Evolutionary conservation across 2,329 filamentous ascomycete species (phyloP), one percentile per base, ranked within the genome.

Genomic region (Fusarium hainanense): DNA sequence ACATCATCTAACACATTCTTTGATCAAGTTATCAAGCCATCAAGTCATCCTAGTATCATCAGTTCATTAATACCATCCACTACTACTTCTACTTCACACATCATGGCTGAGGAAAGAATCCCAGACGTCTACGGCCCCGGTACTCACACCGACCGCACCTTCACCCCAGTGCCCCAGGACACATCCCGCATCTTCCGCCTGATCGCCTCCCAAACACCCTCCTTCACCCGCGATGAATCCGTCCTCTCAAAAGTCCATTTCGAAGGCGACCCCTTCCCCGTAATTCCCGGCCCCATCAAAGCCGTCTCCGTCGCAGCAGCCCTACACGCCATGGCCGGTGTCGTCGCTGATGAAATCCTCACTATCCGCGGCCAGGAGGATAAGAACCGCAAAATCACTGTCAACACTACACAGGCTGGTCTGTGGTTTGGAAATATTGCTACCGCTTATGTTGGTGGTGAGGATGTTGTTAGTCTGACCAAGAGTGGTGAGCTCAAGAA

Each of bases 361-460:
- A 48, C 61, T 2, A 43, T 65, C 9, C 47, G 62, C 14, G 54
- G 42, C 3, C n/a, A 27, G 2, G 34, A 65, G 25, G n/a, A 66
- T 8, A 52, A 41, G 4, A 13, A 48, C 1, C 62, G 61, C 6
- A 14, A n/a, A 16, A 48, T 65, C 1, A 54, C 54, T 5, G 62
- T 66, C 4, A 66, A 66, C 6, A 65, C 61, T 3, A 60, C 62
- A 2, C 61, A 65, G 2, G 47, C 37, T 1, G 62, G 52, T 4
- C 16, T 66, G 3, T 65, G 62, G 62, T 60, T 66, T 11, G 63
- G 63, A 2, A 66, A 60, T 2, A n/a, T 66, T 16, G 63, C 63
- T 40, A 66, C 63, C 7, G 63, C 61, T 1, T 66, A 66, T 4
- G 34, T 66, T 6, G 54, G 18, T 4, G 48, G 62, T 7, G 59